Percentiles rank a stretch among this genome's conserved stretches.
phyloP scores from a whole-genome alignment of 441 rosid species.

The Metrosideros polymorpha region DNA sequence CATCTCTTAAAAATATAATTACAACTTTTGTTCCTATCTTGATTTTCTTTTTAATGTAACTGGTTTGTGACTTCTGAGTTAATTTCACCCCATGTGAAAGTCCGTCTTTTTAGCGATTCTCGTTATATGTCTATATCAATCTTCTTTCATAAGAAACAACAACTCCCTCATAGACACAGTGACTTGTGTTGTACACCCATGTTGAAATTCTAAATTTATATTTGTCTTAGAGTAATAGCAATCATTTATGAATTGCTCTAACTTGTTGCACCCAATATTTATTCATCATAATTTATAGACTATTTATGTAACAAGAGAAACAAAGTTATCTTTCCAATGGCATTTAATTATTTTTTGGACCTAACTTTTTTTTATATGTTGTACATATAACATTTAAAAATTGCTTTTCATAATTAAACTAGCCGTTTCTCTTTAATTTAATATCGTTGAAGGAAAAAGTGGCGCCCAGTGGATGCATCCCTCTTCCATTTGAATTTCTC shows the following conservation, averaged over 20 bases:
- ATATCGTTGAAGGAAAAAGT: too few relatives aligned
- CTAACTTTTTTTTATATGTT: background rate
- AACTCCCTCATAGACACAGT: background rate
- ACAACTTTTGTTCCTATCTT: too few relatives aligned
- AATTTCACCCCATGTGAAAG: too few relatives aligned
- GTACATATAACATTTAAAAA: too few relatives aligned
- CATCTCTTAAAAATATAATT: too few relatives aligned
- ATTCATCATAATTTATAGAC: background rate
- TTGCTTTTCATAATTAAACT: too few relatives aligned
- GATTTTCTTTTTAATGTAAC: too few relatives aligned
- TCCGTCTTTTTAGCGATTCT: background rate
- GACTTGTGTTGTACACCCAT: background rate
- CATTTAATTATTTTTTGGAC: background rate
- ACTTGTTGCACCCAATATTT: accelerated
- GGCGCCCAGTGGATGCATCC: background rate
- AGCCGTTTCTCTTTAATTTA: too few relatives aligned
- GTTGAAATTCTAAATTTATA: background rate
- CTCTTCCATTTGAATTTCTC: background rate
- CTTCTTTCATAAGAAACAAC: background rate
- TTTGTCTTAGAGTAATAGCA: background rate
- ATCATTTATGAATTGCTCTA: background rate
- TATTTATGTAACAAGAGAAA: background rate
- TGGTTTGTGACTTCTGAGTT: too few relatives aligned
- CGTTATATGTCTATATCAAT: background rate
- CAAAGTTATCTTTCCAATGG: background rate